Conservation (phyloP, 805 yeast genomes). For the Saturnispora serradocipensis region DNA sequence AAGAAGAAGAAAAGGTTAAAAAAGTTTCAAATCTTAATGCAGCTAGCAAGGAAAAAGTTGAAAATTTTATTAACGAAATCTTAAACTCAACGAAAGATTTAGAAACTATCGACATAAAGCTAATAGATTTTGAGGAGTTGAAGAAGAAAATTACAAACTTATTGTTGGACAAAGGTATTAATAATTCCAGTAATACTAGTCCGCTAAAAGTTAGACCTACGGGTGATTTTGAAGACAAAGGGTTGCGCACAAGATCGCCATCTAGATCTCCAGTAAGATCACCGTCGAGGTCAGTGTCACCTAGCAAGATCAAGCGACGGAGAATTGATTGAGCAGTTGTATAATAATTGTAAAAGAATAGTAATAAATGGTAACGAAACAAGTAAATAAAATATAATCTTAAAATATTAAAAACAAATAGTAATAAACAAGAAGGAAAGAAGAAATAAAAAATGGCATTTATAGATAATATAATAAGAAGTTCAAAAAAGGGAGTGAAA, state of each 20-base stretch:
- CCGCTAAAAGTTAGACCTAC: not conserved
- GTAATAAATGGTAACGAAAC: not conserved
- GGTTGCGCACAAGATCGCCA: not conserved
- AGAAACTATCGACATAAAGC: not conserved
- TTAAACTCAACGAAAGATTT: not conserved
- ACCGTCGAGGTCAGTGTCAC: not conserved
- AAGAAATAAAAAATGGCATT: not conserved
- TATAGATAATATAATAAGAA: not conserved
- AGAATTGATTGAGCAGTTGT: not conserved
- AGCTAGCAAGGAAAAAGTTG: not conserved
- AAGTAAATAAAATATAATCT: not conserved
- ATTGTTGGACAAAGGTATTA: not conserved
- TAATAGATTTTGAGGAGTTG: not conserved
- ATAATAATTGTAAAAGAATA: not conserved
- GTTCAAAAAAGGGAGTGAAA: not conserved
- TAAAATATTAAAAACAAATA: not conserved
- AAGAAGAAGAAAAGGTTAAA: constrained; percentile 10
- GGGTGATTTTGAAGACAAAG: not conserved
- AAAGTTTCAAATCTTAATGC: not conserved
- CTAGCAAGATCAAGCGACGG: not conserved
- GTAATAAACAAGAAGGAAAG: not conserved
- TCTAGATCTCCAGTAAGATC: not conserved
- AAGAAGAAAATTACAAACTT: not conserved
- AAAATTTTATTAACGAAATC: not conserved
- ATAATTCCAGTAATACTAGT: not conserved